A percentile compares a stretch with the other conserved stretches of the same genome.
Evolutionary conservation across 2,329 filamentous ascomycete genomes (phyloP).

Genomic region (Phialophora verrucosa): DNA sequence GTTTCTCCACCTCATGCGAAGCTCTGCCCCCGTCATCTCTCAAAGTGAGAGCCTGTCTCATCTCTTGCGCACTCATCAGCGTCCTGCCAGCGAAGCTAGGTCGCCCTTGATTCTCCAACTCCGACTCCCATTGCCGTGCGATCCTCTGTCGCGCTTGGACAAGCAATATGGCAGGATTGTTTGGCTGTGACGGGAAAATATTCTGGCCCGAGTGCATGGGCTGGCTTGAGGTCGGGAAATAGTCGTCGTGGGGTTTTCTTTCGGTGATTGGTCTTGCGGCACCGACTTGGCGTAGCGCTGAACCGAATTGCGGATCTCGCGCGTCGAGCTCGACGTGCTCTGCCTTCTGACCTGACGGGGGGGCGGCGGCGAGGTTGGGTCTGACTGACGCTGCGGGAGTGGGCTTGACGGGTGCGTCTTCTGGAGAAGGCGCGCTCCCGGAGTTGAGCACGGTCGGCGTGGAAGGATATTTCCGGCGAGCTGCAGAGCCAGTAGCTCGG

Average conservation of each 20-base stretch:
- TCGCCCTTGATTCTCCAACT: slow-evolving; percentile 58
- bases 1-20: slow-evolving; percentile 51
- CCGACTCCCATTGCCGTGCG: slow-evolving; percentile 59
- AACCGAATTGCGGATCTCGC: slow-evolving; percentile 71
- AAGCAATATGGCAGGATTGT: slow-evolving; percentile 62
- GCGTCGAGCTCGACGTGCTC: slow-evolving; percentile 62
- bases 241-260: slow-evolving; percentile 36
- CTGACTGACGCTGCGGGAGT: slow-evolving; percentile 34
- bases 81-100: slow-evolving; percentile 48
- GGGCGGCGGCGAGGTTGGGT: slow-evolving; percentile 27
- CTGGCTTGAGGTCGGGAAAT: slow-evolving; percentile 41
- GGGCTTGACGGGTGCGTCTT: slow-evolving; percentile 21
- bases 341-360: slow-evolving; percentile 28
- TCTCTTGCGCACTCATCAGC: slow-evolving; percentile 57
- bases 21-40: slow-evolving; percentile 51
- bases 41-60: slow-evolving; percentile 56
- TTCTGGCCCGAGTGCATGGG: slow-evolving; percentile 43
- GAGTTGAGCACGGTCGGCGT: slow-evolving; percentile 36
- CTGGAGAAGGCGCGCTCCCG: slow-evolving; percentile 21
- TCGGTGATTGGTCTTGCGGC: slow-evolving; percentile 58
- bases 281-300: slow-evolving; percentile 73
- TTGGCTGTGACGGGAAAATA: slow-evolving; percentile 45
- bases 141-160: slow-evolving; percentile 59
- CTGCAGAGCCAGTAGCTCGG: slow-evolving; percentile 35
- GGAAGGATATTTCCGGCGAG: slow-evolving; percentile 38